These are phyloP conservation scores for Leersia perrieri DNA, from an alignment of 176 grass and related monocot genomes.

Conservation along the genomic window DNA sequence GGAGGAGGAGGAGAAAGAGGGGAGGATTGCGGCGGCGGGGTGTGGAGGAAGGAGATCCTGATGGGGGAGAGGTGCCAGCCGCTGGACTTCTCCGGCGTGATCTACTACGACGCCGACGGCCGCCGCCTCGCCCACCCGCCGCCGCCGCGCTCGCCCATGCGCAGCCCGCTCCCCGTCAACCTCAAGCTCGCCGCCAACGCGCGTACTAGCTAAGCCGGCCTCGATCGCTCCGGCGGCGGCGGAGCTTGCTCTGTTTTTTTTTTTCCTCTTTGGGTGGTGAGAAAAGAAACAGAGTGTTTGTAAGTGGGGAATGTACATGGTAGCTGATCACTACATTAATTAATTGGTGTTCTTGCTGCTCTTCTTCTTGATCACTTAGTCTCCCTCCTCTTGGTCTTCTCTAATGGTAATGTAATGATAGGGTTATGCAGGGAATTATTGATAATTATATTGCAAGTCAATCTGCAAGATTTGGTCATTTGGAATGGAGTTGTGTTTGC, in stretches of 20 bases:
- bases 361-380: not conserved
- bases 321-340: not conserved
- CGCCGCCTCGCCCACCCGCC: constrained; percentile 47
- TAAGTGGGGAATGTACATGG: not conserved
- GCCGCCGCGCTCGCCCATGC: constrained; percentile 69
- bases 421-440: not conserved
- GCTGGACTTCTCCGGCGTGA: constrained; percentile 78
- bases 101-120: constrained; percentile 82
- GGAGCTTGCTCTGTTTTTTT: constrained; percentile 33
- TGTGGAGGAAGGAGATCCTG: constrained; percentile 75
- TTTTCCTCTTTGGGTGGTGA: not conserved
- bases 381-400: not conserved
- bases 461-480: not conserved
- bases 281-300: not conserved
- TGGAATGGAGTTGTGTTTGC: not conserved
- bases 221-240: not conserved
- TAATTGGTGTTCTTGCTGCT: constrained; percentile 10
- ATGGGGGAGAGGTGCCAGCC: constrained; percentile 85
- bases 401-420: constrained; percentile 30
- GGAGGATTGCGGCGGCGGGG: constrained; percentile 29
- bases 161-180: constrained; percentile 51
- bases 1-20: constrained; percentile 16
- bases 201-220: too few relatives aligned
- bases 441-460: not conserved
- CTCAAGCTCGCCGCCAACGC: constrained; percentile 9